These are phyloP conservation scores for Onygenales sp. DNA, from an alignment of 2,329 filamentous ascomycete genomes.

Conservation along the genomic window DNA sequence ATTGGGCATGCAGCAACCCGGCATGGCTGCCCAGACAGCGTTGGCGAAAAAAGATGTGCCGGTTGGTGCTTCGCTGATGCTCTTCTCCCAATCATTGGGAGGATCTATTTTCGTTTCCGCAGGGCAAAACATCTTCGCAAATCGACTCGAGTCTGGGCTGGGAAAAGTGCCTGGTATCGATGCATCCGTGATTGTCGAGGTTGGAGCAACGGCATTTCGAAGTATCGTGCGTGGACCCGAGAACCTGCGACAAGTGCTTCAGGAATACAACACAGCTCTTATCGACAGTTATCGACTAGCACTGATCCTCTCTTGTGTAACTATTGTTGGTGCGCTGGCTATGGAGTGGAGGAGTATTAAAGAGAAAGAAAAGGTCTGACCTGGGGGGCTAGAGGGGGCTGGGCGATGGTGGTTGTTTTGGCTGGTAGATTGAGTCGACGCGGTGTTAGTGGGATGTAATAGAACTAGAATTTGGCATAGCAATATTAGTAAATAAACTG, in stretches of 20 bases:
- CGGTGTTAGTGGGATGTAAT: no score
- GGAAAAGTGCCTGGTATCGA: slow-evolving; percentile 28
- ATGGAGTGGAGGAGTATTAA: slow-evolving; percentile 62
- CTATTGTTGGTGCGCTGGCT: slow-evolving; percentile 43
- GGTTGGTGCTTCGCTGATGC: slow-evolving; percentile 13
- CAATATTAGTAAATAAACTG: no score
- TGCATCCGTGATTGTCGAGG: slow-evolving; percentile 31
- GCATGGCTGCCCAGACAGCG: slow-evolving; percentile 14
- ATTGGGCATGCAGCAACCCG: slow-evolving; percentile 13
- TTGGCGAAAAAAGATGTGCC: slow-evolving; percentile 10
- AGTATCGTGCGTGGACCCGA: slow-evolving; percentile 38
- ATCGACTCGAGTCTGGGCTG: slow-evolving; percentile 9
- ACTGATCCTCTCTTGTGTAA: slow-evolving; percentile 44
- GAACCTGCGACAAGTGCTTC: slow-evolving; percentile 44
- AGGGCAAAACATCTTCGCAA: slow-evolving; percentile 14
- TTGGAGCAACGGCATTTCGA: slow-evolving; percentile 52
- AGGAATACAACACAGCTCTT: slow-evolving; percentile 55
- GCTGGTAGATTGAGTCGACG: not conserved
- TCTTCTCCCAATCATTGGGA: slow-evolving; percentile 11
- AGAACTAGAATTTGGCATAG: no score
- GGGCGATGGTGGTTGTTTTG: not conserved
- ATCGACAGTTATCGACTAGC: slow-evolving; percentile 51
- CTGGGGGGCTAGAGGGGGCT: slow-evolving; percentile 4
- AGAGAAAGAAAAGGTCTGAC: slow-evolving; percentile 31
- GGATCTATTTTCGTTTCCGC: slow-evolving; percentile 15